Evolutionary conservation across 768 basidiomycete genomes (phyloP), one percentile per base, ranked within the genome.

Genomic region (Crucibulum laeve): DNA sequence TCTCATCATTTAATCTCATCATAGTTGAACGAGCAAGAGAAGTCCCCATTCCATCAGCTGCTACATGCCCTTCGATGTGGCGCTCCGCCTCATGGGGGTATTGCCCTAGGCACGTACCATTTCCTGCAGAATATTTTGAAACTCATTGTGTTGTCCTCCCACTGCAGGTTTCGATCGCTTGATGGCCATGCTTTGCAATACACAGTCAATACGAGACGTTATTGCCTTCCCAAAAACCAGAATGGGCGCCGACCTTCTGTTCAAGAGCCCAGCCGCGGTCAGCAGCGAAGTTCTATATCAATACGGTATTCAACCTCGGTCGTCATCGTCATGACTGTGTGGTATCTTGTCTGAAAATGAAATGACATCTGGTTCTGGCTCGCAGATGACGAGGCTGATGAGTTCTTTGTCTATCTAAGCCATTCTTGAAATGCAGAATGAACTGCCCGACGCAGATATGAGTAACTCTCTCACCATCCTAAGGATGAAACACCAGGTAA

Each of bases 161-260:
- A 30, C 17, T 33, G 40, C 61, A 94, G 93, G 93, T 36, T 90
- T 97, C 52, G 94, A 97, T 72, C 81, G 94, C 25, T 69, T 97
- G 48, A 87, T 96, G 80, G 76, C 92, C 10, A 92, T 94, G 50
- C 75, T 97, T 3, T 93, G 91, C 70, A 80, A 82, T 49, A 78
- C 91, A 3, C 76, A 78, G 46, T 91, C 91, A 28, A 97, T 97
- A 53, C 77, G 91, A 48, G 92, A 96, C 55, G 94, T 97, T 51
- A 95, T 97, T 51, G 94, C 94, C 15, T 97, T 97, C 70, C 94
- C 94, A 6, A 97, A 97, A 71, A 86, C 87, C 5, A 79, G 81
- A 30, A 78, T 69, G 46, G 93, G 94, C 4, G 76, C 81, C 18
- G 94, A 97, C 65, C 78, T 83, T 33, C 79, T 95, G 28, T 93